Evolutionary conservation across 768 basidiomycete species (phyloP).

Genomic region (Fomitopsis pulvina): DNA sequence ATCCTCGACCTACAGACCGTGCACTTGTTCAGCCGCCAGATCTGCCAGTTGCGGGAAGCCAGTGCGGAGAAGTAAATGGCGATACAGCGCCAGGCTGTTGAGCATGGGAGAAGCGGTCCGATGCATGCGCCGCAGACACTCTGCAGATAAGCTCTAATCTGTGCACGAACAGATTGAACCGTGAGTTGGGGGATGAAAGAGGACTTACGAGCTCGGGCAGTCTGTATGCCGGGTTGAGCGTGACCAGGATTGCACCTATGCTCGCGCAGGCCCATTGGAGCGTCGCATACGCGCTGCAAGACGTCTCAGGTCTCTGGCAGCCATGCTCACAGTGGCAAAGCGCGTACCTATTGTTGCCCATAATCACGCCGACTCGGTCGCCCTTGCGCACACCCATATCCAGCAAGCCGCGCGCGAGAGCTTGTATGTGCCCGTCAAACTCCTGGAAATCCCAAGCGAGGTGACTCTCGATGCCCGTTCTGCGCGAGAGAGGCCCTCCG

Average conservation of each 20-base stretch:
- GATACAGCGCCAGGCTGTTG: not conserved
- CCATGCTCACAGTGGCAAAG: not conserved
- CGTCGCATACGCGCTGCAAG: slow-evolving; percentile 62
- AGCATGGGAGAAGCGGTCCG: too few relatives aligned
- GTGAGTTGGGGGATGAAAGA: not conserved
- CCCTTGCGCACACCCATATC: slow-evolving; percentile 66
- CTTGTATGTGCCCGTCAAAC: slow-evolving; percentile 58
- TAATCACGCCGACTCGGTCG: slow-evolving; percentile 71
- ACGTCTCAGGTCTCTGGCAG: not conserved
- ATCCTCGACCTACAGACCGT: not conserved
- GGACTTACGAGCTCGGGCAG: slow-evolving; percentile 59
- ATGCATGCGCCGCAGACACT: too few relatives aligned
- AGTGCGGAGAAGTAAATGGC: not conserved
- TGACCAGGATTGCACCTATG: slow-evolving; percentile 77
- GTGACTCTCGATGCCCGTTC: slow-evolving; percentile 40
- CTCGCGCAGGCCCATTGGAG: slow-evolving; percentile 85
- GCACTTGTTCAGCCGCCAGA: not conserved
- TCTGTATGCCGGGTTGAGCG: slow-evolving; percentile 78
- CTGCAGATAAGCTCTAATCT: too few relatives aligned
- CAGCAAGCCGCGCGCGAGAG: slow-evolving; percentile 65
- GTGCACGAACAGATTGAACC: not conserved
- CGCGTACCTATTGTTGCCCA: slow-evolving; percentile 79
- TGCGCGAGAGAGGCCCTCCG: slow-evolving; percentile 52
- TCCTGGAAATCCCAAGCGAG: slow-evolving; percentile 73
- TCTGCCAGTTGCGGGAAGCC: not conserved